Conservation (phyloP, 257 asterid species). For the Nicotiana paniculata region DNA sequence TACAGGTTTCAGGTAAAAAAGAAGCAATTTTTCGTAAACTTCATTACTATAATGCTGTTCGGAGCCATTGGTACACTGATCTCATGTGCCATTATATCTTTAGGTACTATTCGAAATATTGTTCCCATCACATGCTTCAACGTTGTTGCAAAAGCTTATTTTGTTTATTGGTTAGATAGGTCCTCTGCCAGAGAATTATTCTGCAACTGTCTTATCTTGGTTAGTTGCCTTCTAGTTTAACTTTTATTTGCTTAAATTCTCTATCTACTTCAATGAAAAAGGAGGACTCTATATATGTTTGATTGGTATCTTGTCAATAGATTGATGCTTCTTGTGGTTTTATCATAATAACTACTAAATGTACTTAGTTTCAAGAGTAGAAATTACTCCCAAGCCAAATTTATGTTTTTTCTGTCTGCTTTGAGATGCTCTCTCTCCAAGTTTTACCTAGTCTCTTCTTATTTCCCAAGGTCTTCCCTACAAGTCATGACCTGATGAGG, state of each 20-base stretch:
- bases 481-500: not conserved
- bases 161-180: slow-evolving; percentile 2
- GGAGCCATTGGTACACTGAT: slow-evolving; percentile 43
- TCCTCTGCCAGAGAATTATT: not conserved
- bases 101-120: slow-evolving; percentile 20
- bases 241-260: not conserved
- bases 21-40: slow-evolving; percentile 45
- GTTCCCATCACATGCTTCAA: not conserved
- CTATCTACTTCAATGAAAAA: no score
- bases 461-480: not conserved
- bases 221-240: not conserved
- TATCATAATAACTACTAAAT: not conserved
- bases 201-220: not conserved
- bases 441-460: not conserved
- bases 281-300: not conserved
- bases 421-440: not conserved
- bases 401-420: not conserved
- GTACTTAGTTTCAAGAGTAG: not conserved
- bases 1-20: slow-evolving; percentile 44
- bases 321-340: slow-evolving; percentile 2
- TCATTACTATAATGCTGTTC: slow-evolving; percentile 36
- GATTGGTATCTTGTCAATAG: not conserved
- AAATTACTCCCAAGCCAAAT: not conserved
- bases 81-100: slow-evolving; percentile 31
- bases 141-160: not conserved